Base-by-base conservation (phyloP, 495 filamentous ascomycete genomes). In the Talaromyces thailandensis region DNA sequence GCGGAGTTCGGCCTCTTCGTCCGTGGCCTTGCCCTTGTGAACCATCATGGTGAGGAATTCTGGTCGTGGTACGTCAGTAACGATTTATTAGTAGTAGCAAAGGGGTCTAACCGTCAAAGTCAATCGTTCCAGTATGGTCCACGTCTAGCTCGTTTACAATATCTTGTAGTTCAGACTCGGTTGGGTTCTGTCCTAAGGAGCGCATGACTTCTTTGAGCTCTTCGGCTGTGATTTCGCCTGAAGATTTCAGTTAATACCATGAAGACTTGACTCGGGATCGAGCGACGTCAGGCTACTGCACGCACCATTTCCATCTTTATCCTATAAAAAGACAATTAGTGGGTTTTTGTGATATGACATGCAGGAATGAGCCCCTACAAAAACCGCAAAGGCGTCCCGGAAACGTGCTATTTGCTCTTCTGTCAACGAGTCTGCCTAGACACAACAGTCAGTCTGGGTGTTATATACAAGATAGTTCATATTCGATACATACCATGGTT, bases 11-110 rank as follows among this genome's bases (percentile, higher is more conserved):
- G 75, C 69, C 56, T 80, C 77, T 37, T 75, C 70, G 60, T 80
- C 75, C 28, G 70, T 67, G 31, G 72, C 70, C 61, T 69, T 70
- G 37, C 74, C 71, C 16, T 68, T 66, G 58, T 65, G 66, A 6
- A 77, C 72, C 79, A 81, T 80, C 67, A 81, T 75, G 24, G 70
- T 70, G 25, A 77, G 67, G 69, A 81, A 81, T 59, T 80, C 79
- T 78, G 63, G 11, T 1, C 25, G 16, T 14, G n/a, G 29, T 18
- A 18, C 12, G 31, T 53, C 53, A 32, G 45, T 23, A 3, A 26
- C 1, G 52, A 3, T 23, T 25, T 50, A 7, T 3, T 18, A 35
- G 40, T 4, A 50, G 14, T 14, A 2, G 25, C 31, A 11, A n/a
- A 28, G 16, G 60, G 14, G 28, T 26, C 59, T 8, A 60, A 77